Evolutionary conservation across 139 green algal genomes (phyloP), one percentile per base, ranked within the genome.

Genomic region (Picochlorum sp.): DNA sequence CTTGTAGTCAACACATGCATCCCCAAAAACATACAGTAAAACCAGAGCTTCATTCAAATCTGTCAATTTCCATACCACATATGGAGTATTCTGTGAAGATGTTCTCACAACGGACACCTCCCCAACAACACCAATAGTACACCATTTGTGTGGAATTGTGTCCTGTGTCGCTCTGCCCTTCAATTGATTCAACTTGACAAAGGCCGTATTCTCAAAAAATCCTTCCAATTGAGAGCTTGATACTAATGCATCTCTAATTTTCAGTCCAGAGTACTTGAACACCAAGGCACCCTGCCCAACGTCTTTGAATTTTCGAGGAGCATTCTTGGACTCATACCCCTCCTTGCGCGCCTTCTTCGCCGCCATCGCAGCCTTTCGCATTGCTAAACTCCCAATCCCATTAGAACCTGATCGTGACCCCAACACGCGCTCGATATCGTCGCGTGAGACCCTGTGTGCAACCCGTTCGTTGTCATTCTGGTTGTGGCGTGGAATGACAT

Each of bases 211-310:
- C 4, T 54, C 47, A 2, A 84, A 41, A 8, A 70, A 49, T 55
- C 61, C 67, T 4, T 70, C 58, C 41, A 84, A 55, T 23, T 80
- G 58, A 11, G 71, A 54, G 45, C 57, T 70, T 15, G 74, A 75
- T 41, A 83, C 71, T 15, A 67, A 32, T 3, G 71, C 56, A 20
- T 79, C 78, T 51, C 74, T 83, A 57, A 83, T 68, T 69, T 62
- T 65, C 14, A 81, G 47, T 9, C 47, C 47, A 26, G 47, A 54
- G 47, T 21, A 54, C 47, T 54, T 20, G n/a, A 26, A 54, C 18
- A 54, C 47, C 16, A 54, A 13, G n/a, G 47, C 16, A 26, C 47
- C 71, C 14, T 78, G 71, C 6, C 61, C 71, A 8, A 65, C 14
- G 21, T 77, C 70, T 3, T 63, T 26, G 14, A 64, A 77, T 14